Evolutionary conservation across 139 green algal genomes (phyloP), one percentile per base, ranked within the genome.

Genomic region (Chlamydomonas schloesseri): DNA sequence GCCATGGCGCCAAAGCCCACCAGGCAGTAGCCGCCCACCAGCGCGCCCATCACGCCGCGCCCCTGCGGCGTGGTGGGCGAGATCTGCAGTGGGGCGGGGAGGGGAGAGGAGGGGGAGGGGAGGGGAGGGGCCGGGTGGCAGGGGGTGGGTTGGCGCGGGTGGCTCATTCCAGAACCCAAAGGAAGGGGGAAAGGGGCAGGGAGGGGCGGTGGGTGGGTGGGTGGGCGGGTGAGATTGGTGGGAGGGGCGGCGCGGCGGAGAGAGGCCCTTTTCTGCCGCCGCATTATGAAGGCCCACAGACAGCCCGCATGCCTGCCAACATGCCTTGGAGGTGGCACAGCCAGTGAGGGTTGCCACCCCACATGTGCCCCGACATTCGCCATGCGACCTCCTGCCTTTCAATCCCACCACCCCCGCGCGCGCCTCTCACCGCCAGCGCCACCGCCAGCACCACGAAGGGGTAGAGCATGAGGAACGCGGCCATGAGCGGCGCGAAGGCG

Each of bases 361-460:
- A n/a, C n/a, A n/a, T n/a, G n/a, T n/a, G n/a, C n/a, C n/a, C n/a
- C n/a, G n/a, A n/a, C n/a, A n/a, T n/a, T n/a, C n/a, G n/a, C n/a
- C n/a, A n/a, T n/a, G n/a, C n/a, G n/a, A n/a, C n/a, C n/a, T n/a
- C n/a, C n/a, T n/a, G n/a, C n/a, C n/a, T n/a, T n/a, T n/a, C n/a
- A n/a, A n/a, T n/a, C n/a, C n/a, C n/a, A n/a, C n/a, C n/a, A n/a
- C 34, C 70, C 33, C 23, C 34, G 36, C 42, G 1, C 28, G 20
- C 29, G 13, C 13, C 75, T 1, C 75, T 10, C 75, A 82, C 73
- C 73, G 31, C 31, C 33, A 81, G 1, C 57, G 75, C 23, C 33
- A 82, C 57, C 14, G 17, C 75, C 75, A 82, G 34, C 58, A 82
- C 34, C 58, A 37, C 58, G 58, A 82, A 72, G 34, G 75, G 75